Conservation (phyloP, 179 eudicot species). For the Actinidia arguta region DNA sequence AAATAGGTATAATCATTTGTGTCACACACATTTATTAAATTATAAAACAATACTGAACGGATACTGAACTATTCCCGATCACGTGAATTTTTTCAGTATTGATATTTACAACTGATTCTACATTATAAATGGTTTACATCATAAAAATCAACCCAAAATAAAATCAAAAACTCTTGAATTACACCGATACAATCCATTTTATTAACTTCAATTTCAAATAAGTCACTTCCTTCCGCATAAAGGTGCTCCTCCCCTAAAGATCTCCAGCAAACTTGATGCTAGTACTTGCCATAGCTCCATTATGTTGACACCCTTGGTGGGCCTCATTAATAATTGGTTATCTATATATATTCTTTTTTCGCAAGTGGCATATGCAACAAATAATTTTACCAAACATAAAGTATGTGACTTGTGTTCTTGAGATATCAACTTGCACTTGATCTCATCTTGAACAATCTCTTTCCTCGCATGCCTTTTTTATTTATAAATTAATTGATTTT, state of each 20-base stretch:
- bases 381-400: background rate
- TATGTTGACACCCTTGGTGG: constrained; percentile 1
- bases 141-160: background rate
- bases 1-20: too few relatives aligned
- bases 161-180: background rate
- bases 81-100: too few relatives aligned
- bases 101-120: background rate
- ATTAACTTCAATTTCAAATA: background rate
- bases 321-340: constrained; percentile 8
- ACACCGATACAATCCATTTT: background rate
- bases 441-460: background rate
- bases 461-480: background rate
- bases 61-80: too few relatives aligned
- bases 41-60: too few relatives aligned
- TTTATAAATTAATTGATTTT: background rate
- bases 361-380: background rate
- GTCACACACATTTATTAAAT: too few relatives aligned
- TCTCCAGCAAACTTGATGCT: background rate
- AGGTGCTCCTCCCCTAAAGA: background rate
- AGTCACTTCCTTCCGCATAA: background rate
- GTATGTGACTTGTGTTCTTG: constrained; percentile 1
- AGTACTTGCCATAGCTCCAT: background rate
- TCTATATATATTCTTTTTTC: background rate
- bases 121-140: too few relatives aligned
- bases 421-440: background rate